A percentile compares a stretch with the other conserved stretches of the same genome.
Evolutionary conservation across 2,329 filamentous ascomycete species (phyloP).

Genomic region (Falciphora oryzae): DNA sequence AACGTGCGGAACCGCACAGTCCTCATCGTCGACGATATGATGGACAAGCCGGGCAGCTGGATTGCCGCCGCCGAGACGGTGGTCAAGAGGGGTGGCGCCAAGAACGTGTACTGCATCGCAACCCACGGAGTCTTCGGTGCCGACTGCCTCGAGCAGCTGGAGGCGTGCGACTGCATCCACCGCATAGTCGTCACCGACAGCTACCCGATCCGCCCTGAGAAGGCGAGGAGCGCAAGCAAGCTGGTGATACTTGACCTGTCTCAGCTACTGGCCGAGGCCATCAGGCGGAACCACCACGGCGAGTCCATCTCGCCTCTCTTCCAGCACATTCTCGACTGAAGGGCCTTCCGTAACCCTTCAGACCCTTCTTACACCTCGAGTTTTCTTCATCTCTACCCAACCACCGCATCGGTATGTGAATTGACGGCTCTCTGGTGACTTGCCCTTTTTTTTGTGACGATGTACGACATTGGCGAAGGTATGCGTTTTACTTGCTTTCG

Average conservation of each 20-base stretch:
- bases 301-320: constrained; percentile 71
- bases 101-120: constrained; percentile 94
- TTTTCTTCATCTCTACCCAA: not conserved
- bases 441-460: constrained; percentile 6
- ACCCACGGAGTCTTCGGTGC: constrained; percentile 93
- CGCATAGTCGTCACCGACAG: constrained; percentile 94
- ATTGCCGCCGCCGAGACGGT: constrained; percentile 96
- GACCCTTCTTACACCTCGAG: not conserved
- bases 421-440: not conserved
- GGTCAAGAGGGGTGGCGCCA: constrained; percentile 85
- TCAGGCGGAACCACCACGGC: constrained; percentile 93
- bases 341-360: not conserved
- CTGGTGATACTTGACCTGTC: constrained; percentile 86
- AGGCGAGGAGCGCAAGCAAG: constrained; percentile 68
- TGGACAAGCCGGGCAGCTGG: constrained; percentile 95
- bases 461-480: constrained; percentile 6
- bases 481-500: constrained; percentile 9
- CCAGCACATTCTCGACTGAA: constrained; percentile 45
- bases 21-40: constrained; percentile 97
- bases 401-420: not conserved
- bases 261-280: constrained; percentile 82
- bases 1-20: constrained; percentile 85
- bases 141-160: constrained; percentile 83
- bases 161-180: constrained; percentile 89
- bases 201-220: constrained; percentile 79